These are phyloP conservation scores for Deinandra increscens DNA, from an alignment of 129 eudicot species.

Conservation along the genomic window DNA sequence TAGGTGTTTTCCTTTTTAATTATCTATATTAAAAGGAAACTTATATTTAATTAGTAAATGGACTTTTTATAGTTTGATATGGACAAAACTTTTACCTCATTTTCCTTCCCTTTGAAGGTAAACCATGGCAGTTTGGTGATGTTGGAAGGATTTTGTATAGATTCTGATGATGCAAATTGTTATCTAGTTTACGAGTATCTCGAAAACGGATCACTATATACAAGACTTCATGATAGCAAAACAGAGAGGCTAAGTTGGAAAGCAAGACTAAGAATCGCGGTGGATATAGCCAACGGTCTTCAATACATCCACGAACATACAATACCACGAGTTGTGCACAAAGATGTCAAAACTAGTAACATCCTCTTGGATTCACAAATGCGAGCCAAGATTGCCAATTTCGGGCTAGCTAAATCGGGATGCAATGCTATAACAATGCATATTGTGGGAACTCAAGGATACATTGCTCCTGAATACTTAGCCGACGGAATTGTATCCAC, in stretches of 20 bases:
- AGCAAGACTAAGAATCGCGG: conserved; percentile 59
- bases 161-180: conserved; percentile 72
- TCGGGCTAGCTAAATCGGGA: conserved; percentile 94
- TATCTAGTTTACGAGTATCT: conserved; percentile 82
- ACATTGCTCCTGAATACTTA: conserved; percentile 84
- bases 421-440: conserved; percentile 97
- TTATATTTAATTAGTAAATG: not conserved
- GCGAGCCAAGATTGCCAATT: conserved; percentile 93
- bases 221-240: conserved; percentile 55
- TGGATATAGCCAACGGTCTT: conserved; percentile 89
- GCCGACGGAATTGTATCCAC: conserved; percentile 82
- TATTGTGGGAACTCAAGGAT: conserved; percentile 91
- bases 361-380: conserved; percentile 74
- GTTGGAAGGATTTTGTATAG: conserved; percentile 94
- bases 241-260: conserved; percentile 58
- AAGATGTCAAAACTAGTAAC: conserved; percentile 83
- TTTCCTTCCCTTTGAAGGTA: conserved; percentile 44
- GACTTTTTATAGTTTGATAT: not conserved
- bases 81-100: not conserved
- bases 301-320: conserved; percentile 96
- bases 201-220: conserved; percentile 78
- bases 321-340: conserved; percentile 81
- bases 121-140: conserved; percentile 94
- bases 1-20: not conserved
- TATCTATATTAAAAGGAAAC: not conserved